These are phyloP conservation scores for Clathrospora elynae DNA, from an alignment of 2,329 filamentous ascomycete species.

Conservation along the genomic window DNA sequence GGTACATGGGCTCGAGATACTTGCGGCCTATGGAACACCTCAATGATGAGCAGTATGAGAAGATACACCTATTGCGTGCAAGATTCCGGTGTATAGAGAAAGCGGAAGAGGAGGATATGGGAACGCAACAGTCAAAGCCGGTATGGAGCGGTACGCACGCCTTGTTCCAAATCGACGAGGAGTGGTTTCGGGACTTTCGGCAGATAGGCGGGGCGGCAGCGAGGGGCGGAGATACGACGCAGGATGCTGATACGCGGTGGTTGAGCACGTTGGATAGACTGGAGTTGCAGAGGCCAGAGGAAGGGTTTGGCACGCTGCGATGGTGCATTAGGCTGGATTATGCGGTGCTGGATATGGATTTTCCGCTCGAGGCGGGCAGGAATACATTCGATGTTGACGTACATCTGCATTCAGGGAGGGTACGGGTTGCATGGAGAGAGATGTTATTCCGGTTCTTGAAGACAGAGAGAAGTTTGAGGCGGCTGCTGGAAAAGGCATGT, in stretches of 20 bases:
- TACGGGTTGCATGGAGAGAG: conserved; percentile 31
- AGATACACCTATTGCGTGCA: conserved; percentile 23
- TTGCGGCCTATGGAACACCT: conserved; percentile 7
- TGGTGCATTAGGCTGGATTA: conserved; percentile 38
- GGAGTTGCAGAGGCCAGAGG: conserved; percentile 9
- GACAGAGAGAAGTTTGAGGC: conserved; percentile 26
- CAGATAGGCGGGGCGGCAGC: background rate
- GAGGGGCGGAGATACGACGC: background rate
- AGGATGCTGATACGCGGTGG: conserved; percentile 8
- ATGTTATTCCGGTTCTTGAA: conserved; percentile 33
- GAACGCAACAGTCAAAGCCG: background rate
- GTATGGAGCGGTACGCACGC: conserved; percentile 28
- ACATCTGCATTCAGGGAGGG: conserved; percentile 1
- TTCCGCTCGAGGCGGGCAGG: conserved; percentile 16
- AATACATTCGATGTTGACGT: conserved; percentile 16
- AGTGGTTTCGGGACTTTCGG: conserved; percentile 21
- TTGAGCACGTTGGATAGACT: conserved; percentile 10
- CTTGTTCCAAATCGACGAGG: conserved; percentile 29
- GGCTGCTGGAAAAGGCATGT: conserved; percentile 27
- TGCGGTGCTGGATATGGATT: conserved; percentile 32
- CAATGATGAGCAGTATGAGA: conserved; percentile 22
- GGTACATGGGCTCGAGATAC: conserved; percentile 22
- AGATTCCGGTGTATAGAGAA: conserved; percentile 12
- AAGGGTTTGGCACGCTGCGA: conserved; percentile 24
- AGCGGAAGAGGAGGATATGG: background rate